These are phyloP conservation scores for Luffa acutangula DNA, from an alignment of 306 rosid species.

Conservation along the genomic window DNA sequence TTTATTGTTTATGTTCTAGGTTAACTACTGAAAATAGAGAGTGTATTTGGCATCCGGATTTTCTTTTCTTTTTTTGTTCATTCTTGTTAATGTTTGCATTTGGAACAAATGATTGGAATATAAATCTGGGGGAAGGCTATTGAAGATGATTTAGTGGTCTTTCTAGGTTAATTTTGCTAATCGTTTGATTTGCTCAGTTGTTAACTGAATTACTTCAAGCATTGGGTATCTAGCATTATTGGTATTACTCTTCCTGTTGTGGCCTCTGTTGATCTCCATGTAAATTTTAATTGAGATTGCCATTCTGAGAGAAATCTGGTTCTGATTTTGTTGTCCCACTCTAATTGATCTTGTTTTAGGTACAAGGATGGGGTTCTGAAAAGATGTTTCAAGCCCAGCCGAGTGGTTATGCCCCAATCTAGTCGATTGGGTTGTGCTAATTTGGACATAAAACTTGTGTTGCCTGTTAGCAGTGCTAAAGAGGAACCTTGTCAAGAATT, in stretches of 20 bases:
- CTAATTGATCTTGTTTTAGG: conserved; percentile 14
- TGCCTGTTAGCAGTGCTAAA: not conserved
- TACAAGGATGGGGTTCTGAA: conserved; percentile 7
- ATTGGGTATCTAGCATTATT: not conserved
- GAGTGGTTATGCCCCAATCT: not conserved
- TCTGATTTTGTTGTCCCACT: not conserved
- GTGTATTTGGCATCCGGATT: not conserved
- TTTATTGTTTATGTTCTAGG: not conserved
- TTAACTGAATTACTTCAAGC: not conserved
- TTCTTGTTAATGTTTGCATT: not conserved
- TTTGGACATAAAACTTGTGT: not conserved
- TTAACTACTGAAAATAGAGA: not conserved
- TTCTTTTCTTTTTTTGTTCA: not conserved
- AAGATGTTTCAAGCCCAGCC: conserved; percentile 6
- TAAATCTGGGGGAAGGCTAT: not conserved
- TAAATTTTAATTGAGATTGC: not conserved
- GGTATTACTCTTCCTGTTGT: not conserved
- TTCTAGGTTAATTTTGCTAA: not conserved
- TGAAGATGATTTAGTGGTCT: not conserved
- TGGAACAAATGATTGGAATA: not conserved
- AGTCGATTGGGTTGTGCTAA: not conserved
- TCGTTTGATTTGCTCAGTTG: not conserved
- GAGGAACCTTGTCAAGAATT: not conserved
- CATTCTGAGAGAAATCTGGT: not conserved
- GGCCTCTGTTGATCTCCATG: not conserved